Evolutionary conservation across 2,329 filamentous ascomycete genomes (phyloP).

Genomic region (Alternaria sp.): DNA sequence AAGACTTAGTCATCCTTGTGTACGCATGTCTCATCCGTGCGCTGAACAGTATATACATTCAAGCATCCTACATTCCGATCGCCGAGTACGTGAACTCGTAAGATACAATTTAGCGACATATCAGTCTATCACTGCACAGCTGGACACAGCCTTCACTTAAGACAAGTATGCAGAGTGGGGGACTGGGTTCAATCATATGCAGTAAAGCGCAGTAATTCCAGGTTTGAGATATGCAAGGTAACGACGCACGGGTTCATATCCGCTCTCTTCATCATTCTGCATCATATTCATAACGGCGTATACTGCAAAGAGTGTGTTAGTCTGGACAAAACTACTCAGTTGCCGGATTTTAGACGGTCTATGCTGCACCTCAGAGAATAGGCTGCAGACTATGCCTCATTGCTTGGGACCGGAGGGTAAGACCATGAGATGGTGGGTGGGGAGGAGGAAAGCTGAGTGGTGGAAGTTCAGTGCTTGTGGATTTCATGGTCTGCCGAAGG

Average conservation of each 20-base stretch:
- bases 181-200: slow-evolving; percentile 57
- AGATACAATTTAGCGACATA: slow-evolving; percentile 65
- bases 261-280: slow-evolving; percentile 32
- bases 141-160: slow-evolving; percentile 47
- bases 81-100: slow-evolving; percentile 63
- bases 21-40: slow-evolving; percentile 69
- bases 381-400: slow-evolving; percentile 16
- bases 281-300: slow-evolving; percentile 26
- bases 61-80: slow-evolving; percentile 59
- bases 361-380: slow-evolving; percentile 26
- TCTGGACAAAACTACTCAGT: slow-evolving; percentile 17
- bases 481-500: slow-evolving; percentile 20
- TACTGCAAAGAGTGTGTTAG: neutral
- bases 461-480: slow-evolving; percentile 27
- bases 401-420: slow-evolving; percentile 66
- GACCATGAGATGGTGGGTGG: slow-evolving; percentile 68
- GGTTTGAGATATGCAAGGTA: slow-evolving; percentile 19
- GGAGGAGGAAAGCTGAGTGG: slow-evolving; percentile 58
- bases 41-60: slow-evolving; percentile 68
- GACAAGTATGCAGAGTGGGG: slow-evolving; percentile 63
- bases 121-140: slow-evolving; percentile 65
- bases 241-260: slow-evolving; percentile 40
- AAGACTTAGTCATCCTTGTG: slow-evolving; percentile 66
- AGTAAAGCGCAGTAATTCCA: slow-evolving; percentile 18
- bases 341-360: slow-evolving; percentile 21